Base-by-base conservation (phyloP, 805 yeast species). In the Candida insectalens region DNA sequence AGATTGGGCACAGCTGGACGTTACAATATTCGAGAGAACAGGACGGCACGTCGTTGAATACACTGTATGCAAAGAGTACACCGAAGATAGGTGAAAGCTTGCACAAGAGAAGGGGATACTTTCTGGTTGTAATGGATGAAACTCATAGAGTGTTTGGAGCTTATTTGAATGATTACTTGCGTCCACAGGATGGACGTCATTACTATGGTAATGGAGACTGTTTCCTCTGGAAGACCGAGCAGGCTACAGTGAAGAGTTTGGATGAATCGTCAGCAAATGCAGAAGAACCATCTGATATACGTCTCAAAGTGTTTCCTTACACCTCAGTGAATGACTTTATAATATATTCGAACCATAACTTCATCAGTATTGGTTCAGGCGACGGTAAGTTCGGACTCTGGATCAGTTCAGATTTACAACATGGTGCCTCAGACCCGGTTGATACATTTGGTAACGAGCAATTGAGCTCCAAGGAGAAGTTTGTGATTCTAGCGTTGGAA, bases 121-220 rank as follows among this genome's bases (percentile, higher is more conserved):
- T 92, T 1, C 43, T 92, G 36, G 70, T 81, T 3, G 64, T 92
- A 4, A 68, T 68, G 50, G 97, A 92, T 50, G 60, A 67, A 10
- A 57, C 66, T 14, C 72, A 72, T 36, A 69, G 73, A 19, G 55
- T 72, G 28, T 87, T 88, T 60, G 96, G 96, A 0, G 79, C 84
- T 10, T 88, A 74, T 52, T 44, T 77, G 31, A 85, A 85, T 53
- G 95, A 83, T 44, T 64, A 70, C 35, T 66, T 83, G 38, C 75
- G 71, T 38, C 80, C 87, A 1, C 70, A 77, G 37, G 94, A 83
- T 32, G 71, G 71, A 32, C 74, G 73, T 46, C 66, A 83, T 37
- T 89, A 77, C 58, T 82, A 78, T 46, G 98, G 98, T 1, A 88
- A 88, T 57, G 96, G 96, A 1, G 96, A 89, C 54, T 87, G 97